Conservation (phyloP, 345 rosid species). For the Rhodamnia argentea region DNA sequence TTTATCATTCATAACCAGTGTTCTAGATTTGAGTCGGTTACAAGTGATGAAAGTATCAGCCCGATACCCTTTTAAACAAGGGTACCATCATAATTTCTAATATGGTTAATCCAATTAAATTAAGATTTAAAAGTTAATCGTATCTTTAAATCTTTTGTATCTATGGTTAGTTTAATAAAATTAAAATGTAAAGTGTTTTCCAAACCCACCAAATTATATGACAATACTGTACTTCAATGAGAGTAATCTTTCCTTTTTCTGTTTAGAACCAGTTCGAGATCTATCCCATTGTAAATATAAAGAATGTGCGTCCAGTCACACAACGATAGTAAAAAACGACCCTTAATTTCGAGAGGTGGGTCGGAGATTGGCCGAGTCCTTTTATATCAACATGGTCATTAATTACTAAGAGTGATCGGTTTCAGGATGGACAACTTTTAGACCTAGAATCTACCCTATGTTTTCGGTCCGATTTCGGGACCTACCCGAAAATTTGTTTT, state of each 20-base stretch:
- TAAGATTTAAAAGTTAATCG: neutral
- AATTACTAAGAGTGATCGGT: too few species aligned
- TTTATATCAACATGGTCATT: neutral
- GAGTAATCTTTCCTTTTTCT: neutral
- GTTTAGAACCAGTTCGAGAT: too few species aligned
- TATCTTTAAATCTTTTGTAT: neutral
- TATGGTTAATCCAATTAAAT: too few species aligned
- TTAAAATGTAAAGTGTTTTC: neutral
- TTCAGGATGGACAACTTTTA: too few species aligned
- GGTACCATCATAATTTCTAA: neutral
- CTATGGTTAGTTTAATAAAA: neutral
- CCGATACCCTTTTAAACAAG: neutral
- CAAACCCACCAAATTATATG: neutral
- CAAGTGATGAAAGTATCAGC: too few species aligned
- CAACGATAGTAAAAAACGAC: neutral
- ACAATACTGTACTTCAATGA: neutral
- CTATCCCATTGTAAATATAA: neutral
- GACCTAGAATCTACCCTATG: too few species aligned
- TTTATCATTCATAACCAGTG: too few species aligned
- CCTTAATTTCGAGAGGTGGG: neutral
- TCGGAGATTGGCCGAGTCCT: neutral
- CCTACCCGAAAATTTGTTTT: too few species aligned
- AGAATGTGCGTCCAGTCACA: neutral
- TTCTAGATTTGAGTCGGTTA: too few species aligned
- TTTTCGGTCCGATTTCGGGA: too few species aligned